Evolutionary conservation across 1,284 basidiomycete species (phyloP), one percentile per base, ranked within the genome.

Genomic region (Puccinia coronata): DNA sequence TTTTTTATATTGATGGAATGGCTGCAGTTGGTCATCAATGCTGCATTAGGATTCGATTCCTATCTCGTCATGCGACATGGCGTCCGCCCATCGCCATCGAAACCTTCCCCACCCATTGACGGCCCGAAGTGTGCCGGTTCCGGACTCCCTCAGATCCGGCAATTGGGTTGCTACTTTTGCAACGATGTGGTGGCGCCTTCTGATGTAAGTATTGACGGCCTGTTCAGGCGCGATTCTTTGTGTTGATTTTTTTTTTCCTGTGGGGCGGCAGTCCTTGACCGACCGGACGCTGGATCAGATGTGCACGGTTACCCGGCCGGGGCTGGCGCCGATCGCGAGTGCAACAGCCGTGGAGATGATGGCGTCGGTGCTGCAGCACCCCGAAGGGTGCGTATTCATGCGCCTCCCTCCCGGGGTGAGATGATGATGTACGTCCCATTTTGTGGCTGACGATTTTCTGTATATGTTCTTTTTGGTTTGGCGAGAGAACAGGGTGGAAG

Each of bases 241-340:
- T n/a, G n/a, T n/a, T n/a, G n/a, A n/a, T n/a, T n/a, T n/a, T n/a
- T n/a, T n/a, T n/a, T n/a, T n/a, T n/a, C n/a, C n/a, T n/a, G 49
- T 23, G 39, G 0, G 4, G 0, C 20, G 5, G 1, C 82, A 97
- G 95, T 96, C 94, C 0, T 88, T 98, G 70, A 93, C 93, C 0
- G 96, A 99, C 85, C 90, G 96, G 49, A 98, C 96, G 0, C 89
- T 99, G 36, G 97, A 99, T 86, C 96, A 99, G 86, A 98, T 98
- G 96, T 99, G 97, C 85, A 99, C 97, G 0, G 97, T 99, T 18
- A 98, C 96, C 0, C 88, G 97, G n/a, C 96, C 97, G 0, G 96
- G 96, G 0, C 89, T 98, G 0, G 97, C 96, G 0, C 91, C 94
- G 0, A 95, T 98, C 59, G 96, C 96, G 0, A 91, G 93, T 0